Evolutionary conservation across 495 filamentous ascomycete genomes (phyloP).

Genomic region (Lepidopterella palustris): DNA sequence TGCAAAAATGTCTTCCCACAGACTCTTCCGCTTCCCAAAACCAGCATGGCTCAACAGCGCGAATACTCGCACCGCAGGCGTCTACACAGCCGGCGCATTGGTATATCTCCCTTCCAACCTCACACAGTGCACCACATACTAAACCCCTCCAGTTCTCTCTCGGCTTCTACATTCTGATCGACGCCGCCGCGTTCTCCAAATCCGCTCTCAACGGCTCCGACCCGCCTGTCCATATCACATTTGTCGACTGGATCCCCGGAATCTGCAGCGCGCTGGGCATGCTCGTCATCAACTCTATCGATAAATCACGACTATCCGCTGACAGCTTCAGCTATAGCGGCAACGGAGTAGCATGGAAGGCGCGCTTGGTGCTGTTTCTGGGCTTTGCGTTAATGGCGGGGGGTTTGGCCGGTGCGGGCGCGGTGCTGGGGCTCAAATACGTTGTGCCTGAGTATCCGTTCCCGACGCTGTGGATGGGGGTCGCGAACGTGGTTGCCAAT

Average conservation of each 20-base stretch:
- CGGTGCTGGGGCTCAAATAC: conserved; percentile 88
- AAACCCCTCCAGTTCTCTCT: conserved; percentile 69
- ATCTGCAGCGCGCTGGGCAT: conserved; percentile 92
- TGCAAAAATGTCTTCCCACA: conserved; percentile 31
- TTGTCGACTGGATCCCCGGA: conserved; percentile 96
- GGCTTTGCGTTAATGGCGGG: conserved; percentile 93
- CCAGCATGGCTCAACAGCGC: conserved; percentile 80
- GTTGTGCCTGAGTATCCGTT: conserved; percentile 70
- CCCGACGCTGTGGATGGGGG: conserved; percentile 85
- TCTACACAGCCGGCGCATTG: conserved; percentile 79
- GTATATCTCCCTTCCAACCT: conserved; percentile 47
- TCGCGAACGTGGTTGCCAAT: conserved; percentile 88
- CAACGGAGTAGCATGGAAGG: conserved; percentile 89
- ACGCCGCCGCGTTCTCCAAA: conserved; percentile 80
- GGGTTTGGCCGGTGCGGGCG: conserved; percentile 85
- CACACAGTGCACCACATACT: conserved; percentile 1
- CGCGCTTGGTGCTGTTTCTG: conserved; percentile 86
- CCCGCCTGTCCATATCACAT: conserved; percentile 70
- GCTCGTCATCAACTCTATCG: conserved; percentile 98
- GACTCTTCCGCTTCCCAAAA: conserved; percentile 42
- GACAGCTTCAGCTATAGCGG: conserved; percentile 86
- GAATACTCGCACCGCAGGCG: conserved; percentile 71
- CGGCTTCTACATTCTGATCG: conserved; percentile 93
- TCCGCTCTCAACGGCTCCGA: conserved; percentile 67
- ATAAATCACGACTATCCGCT: conserved; percentile 78